Conservation (phyloP, 2,329 filamentous ascomycete genomes). For the Nigrograna mackinnonii region DNA sequence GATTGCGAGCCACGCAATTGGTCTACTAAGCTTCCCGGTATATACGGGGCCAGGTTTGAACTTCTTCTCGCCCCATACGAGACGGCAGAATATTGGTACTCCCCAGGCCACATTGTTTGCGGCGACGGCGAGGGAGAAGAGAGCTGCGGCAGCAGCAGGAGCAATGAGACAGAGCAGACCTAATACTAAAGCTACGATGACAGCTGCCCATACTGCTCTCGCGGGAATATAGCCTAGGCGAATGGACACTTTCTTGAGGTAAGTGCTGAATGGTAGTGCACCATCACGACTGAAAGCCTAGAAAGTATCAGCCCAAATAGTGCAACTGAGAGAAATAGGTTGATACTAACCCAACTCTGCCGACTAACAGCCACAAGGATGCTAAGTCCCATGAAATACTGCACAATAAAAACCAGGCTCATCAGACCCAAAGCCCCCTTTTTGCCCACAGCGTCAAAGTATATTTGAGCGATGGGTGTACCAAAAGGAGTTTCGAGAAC, state of each 20-base stretch:
- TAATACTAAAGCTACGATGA: constrained; percentile 54
- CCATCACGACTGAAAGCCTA: constrained; percentile 67
- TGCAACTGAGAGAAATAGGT: too few relatives aligned
- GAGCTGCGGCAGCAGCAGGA: constrained; percentile 59
- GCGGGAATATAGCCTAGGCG: constrained; percentile 62
- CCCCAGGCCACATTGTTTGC: constrained; percentile 66
- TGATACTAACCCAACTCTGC: constrained; percentile 60
- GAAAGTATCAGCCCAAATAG: too few relatives aligned
- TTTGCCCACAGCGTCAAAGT: constrained; percentile 64
- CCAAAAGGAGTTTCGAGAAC: constrained; percentile 56
- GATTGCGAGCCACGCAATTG: constrained; percentile 58
- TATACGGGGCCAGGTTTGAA: constrained; percentile 65
- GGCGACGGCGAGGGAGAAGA: constrained; percentile 64
- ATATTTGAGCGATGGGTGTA: constrained; percentile 65
- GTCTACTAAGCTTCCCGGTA: constrained; percentile 57
- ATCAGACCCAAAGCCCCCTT: constrained; percentile 62
- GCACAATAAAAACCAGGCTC: constrained; percentile 62
- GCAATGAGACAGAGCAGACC: constrained; percentile 64
- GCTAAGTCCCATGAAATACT: constrained; percentile 65
- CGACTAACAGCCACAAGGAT: constrained; percentile 62
- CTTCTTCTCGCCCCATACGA: constrained; percentile 61
- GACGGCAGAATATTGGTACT: constrained; percentile 60
- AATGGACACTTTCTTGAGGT: constrained; percentile 60
- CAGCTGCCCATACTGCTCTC: constrained; percentile 59
- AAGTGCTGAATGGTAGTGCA: constrained; percentile 62